Conservation (phyloP, 768 basidiomycete genomes). For the Termitomyces sp. region DNA sequence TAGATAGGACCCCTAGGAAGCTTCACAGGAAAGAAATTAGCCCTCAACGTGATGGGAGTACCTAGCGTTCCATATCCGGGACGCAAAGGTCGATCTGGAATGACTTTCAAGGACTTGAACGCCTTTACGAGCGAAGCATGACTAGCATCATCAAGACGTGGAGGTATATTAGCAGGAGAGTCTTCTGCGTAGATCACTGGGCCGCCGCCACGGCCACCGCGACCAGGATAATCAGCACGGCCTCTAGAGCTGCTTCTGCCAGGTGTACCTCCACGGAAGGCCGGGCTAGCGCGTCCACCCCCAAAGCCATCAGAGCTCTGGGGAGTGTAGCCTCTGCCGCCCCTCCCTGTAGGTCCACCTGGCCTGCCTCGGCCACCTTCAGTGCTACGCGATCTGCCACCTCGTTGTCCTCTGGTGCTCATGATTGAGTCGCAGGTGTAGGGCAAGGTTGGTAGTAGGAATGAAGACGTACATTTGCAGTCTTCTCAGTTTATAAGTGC, state of each 20-base stretch:
- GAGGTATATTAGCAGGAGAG: slow-evolving; percentile 27
- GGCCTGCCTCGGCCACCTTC: slow-evolving; percentile 7
- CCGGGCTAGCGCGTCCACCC: slow-evolving; percentile 16
- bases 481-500: not conserved
- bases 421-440: slow-evolving; percentile 10
- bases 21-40: slow-evolving; percentile 59
- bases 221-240: slow-evolving; percentile 16
- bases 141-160: slow-evolving; percentile 27
- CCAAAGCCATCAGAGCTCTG: slow-evolving; percentile 12
- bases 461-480: not conserved
- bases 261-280: slow-evolving; percentile 18
- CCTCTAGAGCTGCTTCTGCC: slow-evolving; percentile 20
- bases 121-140: slow-evolving; percentile 33
- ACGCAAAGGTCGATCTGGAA: slow-evolving; percentile 40
- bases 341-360: slow-evolving; percentile 15
- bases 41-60: slow-evolving; percentile 41
- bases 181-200: slow-evolving; percentile 35
- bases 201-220: slow-evolving; percentile 24
- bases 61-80: slow-evolving; percentile 56
- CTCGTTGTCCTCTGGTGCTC: slow-evolving; percentile 17
- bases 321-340: slow-evolving; percentile 12
- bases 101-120: slow-evolving; percentile 28
- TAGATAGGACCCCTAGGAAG: slow-evolving; percentile 42
- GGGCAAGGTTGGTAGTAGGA: slow-evolving; percentile 14
- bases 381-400: slow-evolving; percentile 15